Evolutionary conservation across 805 yeast species (phyloP).

Genomic region (Lachancea cidri): DNA sequence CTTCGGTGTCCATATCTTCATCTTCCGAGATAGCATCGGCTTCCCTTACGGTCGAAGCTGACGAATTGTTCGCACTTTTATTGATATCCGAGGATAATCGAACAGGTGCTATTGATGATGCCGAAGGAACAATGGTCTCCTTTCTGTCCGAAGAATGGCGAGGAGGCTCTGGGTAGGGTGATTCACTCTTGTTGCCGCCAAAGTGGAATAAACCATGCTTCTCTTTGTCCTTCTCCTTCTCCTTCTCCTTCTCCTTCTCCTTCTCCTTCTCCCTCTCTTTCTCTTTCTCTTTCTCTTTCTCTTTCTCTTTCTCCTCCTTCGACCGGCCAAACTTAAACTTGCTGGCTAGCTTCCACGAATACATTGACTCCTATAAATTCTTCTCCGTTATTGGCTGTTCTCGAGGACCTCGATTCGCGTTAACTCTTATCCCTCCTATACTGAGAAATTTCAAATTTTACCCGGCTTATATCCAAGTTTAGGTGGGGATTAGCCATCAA

Average conservation of each 20-base stretch:
- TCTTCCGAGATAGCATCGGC: conserved; percentile 4
- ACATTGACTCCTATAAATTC: conserved; percentile 15
- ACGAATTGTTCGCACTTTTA: conserved; percentile 10
- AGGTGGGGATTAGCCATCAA: no score
- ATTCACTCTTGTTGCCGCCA: conserved; percentile 5
- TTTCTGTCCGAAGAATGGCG: conserved; percentile 20
- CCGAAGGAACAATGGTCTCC: conserved; percentile 28
- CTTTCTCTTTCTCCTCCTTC: conserved; percentile 28
- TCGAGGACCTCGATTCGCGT: not conserved
- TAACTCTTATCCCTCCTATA: not conserved
- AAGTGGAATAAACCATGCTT: conserved; percentile 13
- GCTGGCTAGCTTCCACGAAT: conserved; percentile 29
- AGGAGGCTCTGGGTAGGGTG: conserved; percentile 7
- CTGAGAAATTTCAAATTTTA: not conserved
- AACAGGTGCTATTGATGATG: conserved; percentile 24
- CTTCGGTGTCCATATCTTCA: not conserved
- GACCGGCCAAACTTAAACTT: conserved; percentile 32
- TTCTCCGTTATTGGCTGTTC: not conserved
- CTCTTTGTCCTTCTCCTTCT: conserved; percentile 11
- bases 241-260: conserved; percentile 15
- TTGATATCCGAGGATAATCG: conserved; percentile 22
- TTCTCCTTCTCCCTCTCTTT: conserved; percentile 26
- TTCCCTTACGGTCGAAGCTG: conserved; percentile 20
- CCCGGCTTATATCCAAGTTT: not conserved
- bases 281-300: conserved; percentile 17